These are phyloP conservation scores for Yamadazyma triangularis DNA, from an alignment of 1,139 yeast species.

Conservation along the genomic window DNA sequence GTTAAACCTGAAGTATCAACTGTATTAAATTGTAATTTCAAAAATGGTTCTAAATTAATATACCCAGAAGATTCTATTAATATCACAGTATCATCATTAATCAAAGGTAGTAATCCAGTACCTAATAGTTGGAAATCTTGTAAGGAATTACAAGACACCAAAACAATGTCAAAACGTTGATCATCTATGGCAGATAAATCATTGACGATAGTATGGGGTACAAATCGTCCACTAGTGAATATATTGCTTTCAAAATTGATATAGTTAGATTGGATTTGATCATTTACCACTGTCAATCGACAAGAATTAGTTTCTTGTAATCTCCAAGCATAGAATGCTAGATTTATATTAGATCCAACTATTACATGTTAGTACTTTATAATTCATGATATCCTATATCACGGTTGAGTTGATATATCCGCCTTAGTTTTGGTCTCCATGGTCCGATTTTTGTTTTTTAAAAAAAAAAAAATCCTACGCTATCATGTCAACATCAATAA, in stretches of 20 bases:
- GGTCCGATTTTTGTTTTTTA: too few relatives aligned
- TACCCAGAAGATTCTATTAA: slow-evolving; percentile 68
- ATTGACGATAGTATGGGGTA: slow-evolving; percentile 19
- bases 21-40: slow-evolving; percentile 31
- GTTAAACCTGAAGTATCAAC: slow-evolving; percentile 25
- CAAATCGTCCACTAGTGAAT: slow-evolving; percentile 14
- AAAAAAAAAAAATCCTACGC: too few relatives aligned
- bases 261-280: slow-evolving; percentile 9
- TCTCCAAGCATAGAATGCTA: slow-evolving; percentile 50
- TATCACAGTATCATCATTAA: slow-evolving; percentile 40
- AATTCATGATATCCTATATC: background rate
- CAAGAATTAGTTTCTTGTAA: slow-evolving; percentile 32
- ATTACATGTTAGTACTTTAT: slow-evolving; percentile 1
- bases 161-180: slow-evolving; percentile 29
- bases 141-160: slow-evolving; percentile 33
- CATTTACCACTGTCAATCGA: slow-evolving; percentile 32
- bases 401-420: background rate
- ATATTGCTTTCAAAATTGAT: slow-evolving; percentile 16
- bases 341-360: slow-evolving; percentile 47
- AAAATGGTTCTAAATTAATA: slow-evolving; percentile 67
- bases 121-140: slow-evolving; percentile 39
- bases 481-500: too few relatives aligned
- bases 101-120: slow-evolving; percentile 20
- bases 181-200: slow-evolving; percentile 15
- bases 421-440: background rate